Evolutionary conservation across 2,329 filamentous ascomycete genomes (phyloP).

Genomic region (Diaporthe australafricana): DNA sequence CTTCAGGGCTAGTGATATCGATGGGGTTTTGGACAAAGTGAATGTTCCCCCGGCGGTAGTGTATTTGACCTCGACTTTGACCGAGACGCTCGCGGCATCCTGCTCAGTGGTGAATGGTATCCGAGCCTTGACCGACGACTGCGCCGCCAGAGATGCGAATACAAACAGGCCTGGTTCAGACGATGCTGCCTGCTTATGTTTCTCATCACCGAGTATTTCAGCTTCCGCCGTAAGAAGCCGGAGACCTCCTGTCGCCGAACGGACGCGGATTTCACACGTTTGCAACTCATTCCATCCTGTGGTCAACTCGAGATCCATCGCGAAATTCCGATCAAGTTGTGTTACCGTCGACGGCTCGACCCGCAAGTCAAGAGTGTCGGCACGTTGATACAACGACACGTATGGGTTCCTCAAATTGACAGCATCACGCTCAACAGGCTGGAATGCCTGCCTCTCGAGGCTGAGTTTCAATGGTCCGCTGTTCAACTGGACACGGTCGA

Average conservation of each 20-base stretch:
- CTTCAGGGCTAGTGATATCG: constrained; percentile 79
- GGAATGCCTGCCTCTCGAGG: constrained; percentile 69
- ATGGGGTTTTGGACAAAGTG: constrained; percentile 70
- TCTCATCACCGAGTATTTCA: constrained; percentile 56
- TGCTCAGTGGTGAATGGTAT: constrained; percentile 89
- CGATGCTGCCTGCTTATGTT: constrained; percentile 57
- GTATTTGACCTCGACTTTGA: constrained; percentile 83
- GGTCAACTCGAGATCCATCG: constrained; percentile 78
- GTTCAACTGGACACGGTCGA: constrained; percentile 77
- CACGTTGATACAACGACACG: constrained; percentile 79
- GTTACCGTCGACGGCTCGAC: constrained; percentile 76
- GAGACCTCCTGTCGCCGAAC: constrained; percentile 74
- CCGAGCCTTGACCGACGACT: constrained; percentile 66
- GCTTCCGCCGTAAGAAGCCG: constrained; percentile 72
- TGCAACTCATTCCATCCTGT: constrained; percentile 80
- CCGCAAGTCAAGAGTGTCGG: constrained; percentile 75
- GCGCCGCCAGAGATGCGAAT: constrained; percentile 59
- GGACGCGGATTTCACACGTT: constrained; percentile 70
- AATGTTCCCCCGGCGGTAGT: constrained; percentile 75
- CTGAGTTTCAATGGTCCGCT: constrained; percentile 73
- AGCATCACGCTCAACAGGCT: constrained; percentile 57
- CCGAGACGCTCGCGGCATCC: constrained; percentile 75
- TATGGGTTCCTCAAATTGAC: constrained; percentile 69
- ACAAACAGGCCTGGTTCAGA: constrained; percentile 63
- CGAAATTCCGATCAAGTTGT: constrained; percentile 82